phyloP scores from a whole-genome alignment of 345 rosid genomes.

The Pelargonium nanum region DNA sequence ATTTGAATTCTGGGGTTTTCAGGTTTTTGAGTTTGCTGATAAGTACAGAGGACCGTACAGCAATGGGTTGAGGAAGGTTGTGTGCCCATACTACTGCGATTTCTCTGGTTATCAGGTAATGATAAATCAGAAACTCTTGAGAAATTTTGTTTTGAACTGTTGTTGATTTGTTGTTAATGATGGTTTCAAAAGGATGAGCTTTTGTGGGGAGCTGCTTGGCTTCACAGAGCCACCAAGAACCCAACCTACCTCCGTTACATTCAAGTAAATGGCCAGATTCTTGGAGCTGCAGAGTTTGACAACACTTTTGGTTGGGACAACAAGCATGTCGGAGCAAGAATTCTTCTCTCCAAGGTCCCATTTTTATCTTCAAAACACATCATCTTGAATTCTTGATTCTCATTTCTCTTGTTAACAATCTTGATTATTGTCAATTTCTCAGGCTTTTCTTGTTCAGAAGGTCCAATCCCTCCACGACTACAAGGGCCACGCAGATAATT shows the following conservation, averaged over 20 bases:
- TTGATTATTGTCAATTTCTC: neutral
- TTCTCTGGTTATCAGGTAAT: conserved; percentile 59
- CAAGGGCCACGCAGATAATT: conserved; percentile 94
- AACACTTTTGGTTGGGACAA: conserved; percentile 97
- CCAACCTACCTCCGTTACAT: conserved; percentile 59
- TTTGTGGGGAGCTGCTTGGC: conserved; percentile 97
- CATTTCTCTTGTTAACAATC: no score
- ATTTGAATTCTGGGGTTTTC: neutral
- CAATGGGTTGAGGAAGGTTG: conserved; percentile 33
- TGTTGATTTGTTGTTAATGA: neutral
- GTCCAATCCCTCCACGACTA: conserved; percentile 68
- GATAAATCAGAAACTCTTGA: neutral
- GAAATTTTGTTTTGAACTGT: no score
- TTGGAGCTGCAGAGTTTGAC: conserved; percentile 80
- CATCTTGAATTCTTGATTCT: no score
- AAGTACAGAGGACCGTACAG: conserved; percentile 60
- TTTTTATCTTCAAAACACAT: neutral
- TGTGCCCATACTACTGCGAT: conserved; percentile 68
- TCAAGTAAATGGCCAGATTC: conserved; percentile 59
- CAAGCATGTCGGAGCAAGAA: conserved; percentile 81
- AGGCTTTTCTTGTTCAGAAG: conserved; percentile 78
- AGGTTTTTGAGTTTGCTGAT: conserved; percentile 72
- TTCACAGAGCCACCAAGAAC: conserved; percentile 73
- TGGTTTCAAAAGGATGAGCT: conserved; percentile 56
- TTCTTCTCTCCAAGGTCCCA: conserved; percentile 80